These are phyloP conservation scores for Coemansia reversa DNA, from an alignment of 192 early-diverging fungal genomes.

Conservation along the genomic window DNA sequence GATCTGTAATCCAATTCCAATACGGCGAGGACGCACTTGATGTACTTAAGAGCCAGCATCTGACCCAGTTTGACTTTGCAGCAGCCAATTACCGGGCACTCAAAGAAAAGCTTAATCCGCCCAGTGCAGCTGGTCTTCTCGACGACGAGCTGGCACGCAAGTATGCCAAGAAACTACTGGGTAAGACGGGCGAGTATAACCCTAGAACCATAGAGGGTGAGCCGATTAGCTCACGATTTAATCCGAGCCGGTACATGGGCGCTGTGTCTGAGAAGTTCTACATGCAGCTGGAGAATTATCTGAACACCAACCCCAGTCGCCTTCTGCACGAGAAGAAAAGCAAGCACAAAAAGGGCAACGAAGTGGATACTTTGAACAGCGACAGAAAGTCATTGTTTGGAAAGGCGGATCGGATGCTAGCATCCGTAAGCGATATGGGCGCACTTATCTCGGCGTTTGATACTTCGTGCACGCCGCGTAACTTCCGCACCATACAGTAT, in stretches of 20 bases:
- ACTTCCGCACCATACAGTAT: conserved; percentile 91
- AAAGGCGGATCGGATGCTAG: conserved; percentile 63
- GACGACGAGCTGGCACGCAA: conserved; percentile 71
- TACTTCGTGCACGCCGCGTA: conserved; percentile 63
- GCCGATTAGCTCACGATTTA: conserved; percentile 77
- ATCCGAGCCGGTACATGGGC: conserved; percentile 82
- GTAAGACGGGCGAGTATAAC: conserved; percentile 60
- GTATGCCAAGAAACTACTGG: conserved; percentile 75
- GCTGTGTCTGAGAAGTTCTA: conserved; percentile 87
- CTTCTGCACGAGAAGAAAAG: conserved; percentile 42
- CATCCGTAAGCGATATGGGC: conserved; percentile 61
- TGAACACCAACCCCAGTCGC: conserved; percentile 33
- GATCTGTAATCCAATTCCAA: conserved; percentile 94
- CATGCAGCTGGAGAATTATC: conserved; percentile 60
- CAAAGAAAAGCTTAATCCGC: conserved; percentile 76
- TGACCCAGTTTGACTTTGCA: conserved; percentile 89
- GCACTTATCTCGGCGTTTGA: conserved; percentile 56
- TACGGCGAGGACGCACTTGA: conserved; percentile 99
- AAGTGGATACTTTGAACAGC: not conserved
- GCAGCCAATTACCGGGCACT: conserved; percentile 87
- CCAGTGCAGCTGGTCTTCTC: conserved; percentile 61
- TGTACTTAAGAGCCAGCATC: conserved; percentile 89
- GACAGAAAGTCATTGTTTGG: conserved; percentile 52
- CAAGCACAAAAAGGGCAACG: conserved; percentile 1
- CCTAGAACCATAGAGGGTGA: conserved; percentile 37